Conservation (phyloP, 2,329 filamentous ascomycete genomes). For the Elsinoe ampelina region DNA sequence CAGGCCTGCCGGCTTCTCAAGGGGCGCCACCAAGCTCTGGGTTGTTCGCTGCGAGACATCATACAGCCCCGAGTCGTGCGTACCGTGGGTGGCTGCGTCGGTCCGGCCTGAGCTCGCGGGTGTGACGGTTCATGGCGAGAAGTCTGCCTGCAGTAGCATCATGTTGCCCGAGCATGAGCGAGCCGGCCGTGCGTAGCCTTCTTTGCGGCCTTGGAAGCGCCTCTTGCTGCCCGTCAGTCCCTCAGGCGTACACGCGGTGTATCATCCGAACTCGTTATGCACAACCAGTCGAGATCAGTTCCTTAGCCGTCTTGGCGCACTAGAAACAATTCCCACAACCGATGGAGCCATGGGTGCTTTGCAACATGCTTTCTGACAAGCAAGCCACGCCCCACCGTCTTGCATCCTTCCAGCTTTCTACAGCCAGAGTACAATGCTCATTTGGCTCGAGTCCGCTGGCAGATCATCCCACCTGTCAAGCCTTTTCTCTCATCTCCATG, state of each 20-base stretch:
- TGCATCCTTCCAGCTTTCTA: slow-evolving; percentile 7
- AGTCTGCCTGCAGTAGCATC: neutral
- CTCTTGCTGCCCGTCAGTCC: neutral
- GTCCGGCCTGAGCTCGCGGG: no score
- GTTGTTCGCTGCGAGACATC: neutral
- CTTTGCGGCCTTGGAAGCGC: neutral
- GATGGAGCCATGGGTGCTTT: neutral
- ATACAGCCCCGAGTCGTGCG: neutral
- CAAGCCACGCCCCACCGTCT: slow-evolving; percentile 1
- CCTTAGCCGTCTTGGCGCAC: slow-evolving; percentile 3
- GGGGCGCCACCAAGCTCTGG: neutral
- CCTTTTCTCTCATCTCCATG: neutral
- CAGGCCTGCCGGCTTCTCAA: slow-evolving; percentile 7
- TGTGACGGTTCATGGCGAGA: no score
- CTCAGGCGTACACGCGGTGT: neutral
- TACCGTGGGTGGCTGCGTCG: neutral
- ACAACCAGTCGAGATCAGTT: neutral
- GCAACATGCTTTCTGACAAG: slow-evolving; percentile 7
- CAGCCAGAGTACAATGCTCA: neutral
- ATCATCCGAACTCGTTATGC: neutral
- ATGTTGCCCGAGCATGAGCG: neutral
- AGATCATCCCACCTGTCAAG: slow-evolving; percentile 7
- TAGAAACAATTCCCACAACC: neutral
- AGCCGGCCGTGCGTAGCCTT: neutral
- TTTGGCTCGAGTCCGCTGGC: neutral